Conservation (phyloP, 2,329 filamentous ascomycete species). For the Botrytis paeoniae region DNA sequence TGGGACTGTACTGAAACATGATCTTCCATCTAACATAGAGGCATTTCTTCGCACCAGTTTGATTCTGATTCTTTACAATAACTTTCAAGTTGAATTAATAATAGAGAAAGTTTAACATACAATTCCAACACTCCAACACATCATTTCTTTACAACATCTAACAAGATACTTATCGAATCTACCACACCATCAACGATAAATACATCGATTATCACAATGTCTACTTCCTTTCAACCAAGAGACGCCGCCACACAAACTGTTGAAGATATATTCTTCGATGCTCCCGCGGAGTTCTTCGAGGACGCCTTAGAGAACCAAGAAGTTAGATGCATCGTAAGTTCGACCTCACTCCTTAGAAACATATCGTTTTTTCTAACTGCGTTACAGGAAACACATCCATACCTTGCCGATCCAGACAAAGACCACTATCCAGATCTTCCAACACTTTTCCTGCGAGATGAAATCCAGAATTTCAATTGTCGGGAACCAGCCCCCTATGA, state of each 20-base stretch:
- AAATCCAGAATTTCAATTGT: background rate
- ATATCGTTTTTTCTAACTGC: background rate
- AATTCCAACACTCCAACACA: background rate
- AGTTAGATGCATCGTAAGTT: background rate
- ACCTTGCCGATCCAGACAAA: background rate
- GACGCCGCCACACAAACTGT: background rate
- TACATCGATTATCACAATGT: background rate
- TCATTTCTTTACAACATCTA: background rate
- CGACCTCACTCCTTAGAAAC: rapidly evolving
- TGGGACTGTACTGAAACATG: background rate
- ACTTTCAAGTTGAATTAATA: background rate
- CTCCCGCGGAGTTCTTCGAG: background rate
- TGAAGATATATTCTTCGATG: background rate
- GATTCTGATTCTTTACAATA: background rate
- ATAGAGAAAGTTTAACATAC: background rate
- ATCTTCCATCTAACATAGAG: background rate
- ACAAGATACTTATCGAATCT: background rate
- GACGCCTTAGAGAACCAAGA: background rate
- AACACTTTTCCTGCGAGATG: background rate
- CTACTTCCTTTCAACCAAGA: background rate
- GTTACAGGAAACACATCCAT: background rate
- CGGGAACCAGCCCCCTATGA: background rate
- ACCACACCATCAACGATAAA: background rate
- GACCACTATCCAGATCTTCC: background rate
- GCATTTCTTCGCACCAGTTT: background rate